Conservation (phyloP, 192 early-diverging fungal genomes). For the Coemansia interrupta region DNA sequence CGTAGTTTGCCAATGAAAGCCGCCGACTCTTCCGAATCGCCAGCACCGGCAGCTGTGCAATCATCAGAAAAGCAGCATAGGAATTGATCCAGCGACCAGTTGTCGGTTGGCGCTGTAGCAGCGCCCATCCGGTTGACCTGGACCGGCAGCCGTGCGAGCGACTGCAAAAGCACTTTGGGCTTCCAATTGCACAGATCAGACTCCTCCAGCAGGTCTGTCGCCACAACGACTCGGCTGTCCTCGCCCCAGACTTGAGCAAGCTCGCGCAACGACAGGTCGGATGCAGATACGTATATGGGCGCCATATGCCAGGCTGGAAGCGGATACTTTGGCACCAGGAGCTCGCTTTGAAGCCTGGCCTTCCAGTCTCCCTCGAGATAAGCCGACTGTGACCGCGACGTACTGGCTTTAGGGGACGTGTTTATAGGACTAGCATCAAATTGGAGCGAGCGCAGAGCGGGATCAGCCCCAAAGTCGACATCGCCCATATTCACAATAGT, state of each 20-base stretch:
- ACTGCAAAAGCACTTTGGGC: slow-evolving; percentile 8
- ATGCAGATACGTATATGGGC: slow-evolving; percentile 21
- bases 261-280: slow-evolving; percentile 27
- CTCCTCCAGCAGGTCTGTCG: slow-evolving; percentile 18
- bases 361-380: slow-evolving; percentile 29
- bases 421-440: not conserved
- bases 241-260: slow-evolving; percentile 33
- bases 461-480: slow-evolving; percentile 23
- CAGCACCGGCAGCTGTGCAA: not conserved
- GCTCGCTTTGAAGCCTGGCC: slow-evolving; percentile 7
- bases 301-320: slow-evolving; percentile 14
- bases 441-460: slow-evolving; percentile 6
- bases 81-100: slow-evolving; percentile 18
- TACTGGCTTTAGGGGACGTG: slow-evolving; percentile 13
- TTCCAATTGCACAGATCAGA: slow-evolving; percentile 5
- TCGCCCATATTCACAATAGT: slow-evolving; percentile 36
- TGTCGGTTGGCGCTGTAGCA: not conserved
- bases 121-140: slow-evolving; percentile 4
- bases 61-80: slow-evolving; percentile 13
- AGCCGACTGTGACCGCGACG: slow-evolving; percentile 19
- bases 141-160: slow-evolving; percentile 10
- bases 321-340: not conserved
- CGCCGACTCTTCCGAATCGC: not conserved
- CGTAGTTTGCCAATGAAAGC: not conserved
- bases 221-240: slow-evolving; percentile 24